Evolutionary conservation across 352 stramenopile genomes (phyloP), one percentile per base, ranked within the genome.

Genomic region (Globisporangium uncinulatum): DNA sequence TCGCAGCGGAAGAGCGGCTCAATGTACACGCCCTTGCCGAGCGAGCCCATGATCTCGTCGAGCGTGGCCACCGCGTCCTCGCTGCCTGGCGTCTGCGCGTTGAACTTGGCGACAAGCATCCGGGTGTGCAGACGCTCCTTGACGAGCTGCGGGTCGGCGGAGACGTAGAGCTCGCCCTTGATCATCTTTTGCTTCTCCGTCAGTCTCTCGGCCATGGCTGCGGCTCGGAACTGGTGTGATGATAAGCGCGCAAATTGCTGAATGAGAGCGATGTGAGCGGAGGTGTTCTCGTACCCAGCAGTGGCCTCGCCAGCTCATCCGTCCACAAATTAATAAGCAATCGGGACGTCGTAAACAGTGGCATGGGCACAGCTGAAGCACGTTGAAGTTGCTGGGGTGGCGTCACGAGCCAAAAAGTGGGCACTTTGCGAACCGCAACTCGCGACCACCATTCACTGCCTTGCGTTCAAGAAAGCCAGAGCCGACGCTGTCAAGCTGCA

Each of bases 1-100:
- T 97, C 89, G 58, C 83, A 89, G 53, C 88, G 76, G 65, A 97
- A 96, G 5, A 82, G 87, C 59, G 86, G 71, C 71, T 95, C 82
- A 46, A 97, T 80, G 41, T 73, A 62, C 47, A 76, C 69, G 39
- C 74, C 53, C 1, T 70, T 24, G 11, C 76, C 79, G 37, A 70
- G 62, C 7, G 73, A 61, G 0, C 79, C 79, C 0, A 89, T 54
- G 4, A 87, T 59, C 50, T 85, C 59, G 4, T 47, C 49, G 29
- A 86, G 45, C 10, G 81, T 36, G 1, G 50, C 64, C 6, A 59
- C 50, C 0, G 68, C 57, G 29, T 74, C 69, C 3, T 58, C 51
- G 6, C 56, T 73, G 46, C 69, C 65, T 15, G 62, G 52, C 4
- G 65, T 60, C 10, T 68, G 41, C 20, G 74, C 62, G 63, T 87